phyloP scores from a whole-genome alignment of 805 yeast genomes.

The Ogataea nakhonphanomensis region DNA sequence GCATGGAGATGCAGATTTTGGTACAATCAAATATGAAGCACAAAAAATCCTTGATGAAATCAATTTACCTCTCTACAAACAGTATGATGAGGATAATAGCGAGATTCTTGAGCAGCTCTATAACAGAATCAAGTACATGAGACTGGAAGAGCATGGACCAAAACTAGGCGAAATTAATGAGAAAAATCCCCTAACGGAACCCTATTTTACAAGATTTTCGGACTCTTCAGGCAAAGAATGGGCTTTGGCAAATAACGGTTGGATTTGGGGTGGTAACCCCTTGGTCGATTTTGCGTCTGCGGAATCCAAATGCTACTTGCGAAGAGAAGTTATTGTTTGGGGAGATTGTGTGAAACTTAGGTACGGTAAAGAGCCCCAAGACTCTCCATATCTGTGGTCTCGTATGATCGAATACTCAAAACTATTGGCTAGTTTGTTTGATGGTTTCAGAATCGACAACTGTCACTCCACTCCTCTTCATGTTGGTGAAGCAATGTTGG shows the following conservation, averaged over 20 bases:
- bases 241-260: constrained; percentile 91
- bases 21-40: constrained; percentile 39
- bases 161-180: constrained; percentile 62
- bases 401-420: constrained; percentile 78
- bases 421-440: constrained; percentile 67
- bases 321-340: constrained; percentile 96
- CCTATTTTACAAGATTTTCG: constrained; percentile 77
- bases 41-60: constrained; percentile 66
- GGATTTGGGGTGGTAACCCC: constrained; percentile 98
- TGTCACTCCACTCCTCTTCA: constrained; percentile 96
- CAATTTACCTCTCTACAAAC: constrained; percentile 66
- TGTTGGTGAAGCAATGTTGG: constrained; percentile 86
- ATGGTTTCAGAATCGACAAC: constrained; percentile 91
- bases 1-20: constrained; percentile 33
- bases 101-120: constrained; percentile 65
- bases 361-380: constrained; percentile 73
- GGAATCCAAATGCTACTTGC: constrained; percentile 72
- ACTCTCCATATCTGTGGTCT: constrained; percentile 87
- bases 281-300: constrained; percentile 87
- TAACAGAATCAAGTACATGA: constrained; percentile 71
- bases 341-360: constrained; percentile 94
- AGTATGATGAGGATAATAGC: constrained; percentile 69
- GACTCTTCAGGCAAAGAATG: constrained; percentile 53
- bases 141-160: constrained; percentile 83
- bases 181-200: constrained; percentile 68